Conservation (phyloP, 108 stramenopile genomes). For the Cylindrotheca closterium region DNA sequence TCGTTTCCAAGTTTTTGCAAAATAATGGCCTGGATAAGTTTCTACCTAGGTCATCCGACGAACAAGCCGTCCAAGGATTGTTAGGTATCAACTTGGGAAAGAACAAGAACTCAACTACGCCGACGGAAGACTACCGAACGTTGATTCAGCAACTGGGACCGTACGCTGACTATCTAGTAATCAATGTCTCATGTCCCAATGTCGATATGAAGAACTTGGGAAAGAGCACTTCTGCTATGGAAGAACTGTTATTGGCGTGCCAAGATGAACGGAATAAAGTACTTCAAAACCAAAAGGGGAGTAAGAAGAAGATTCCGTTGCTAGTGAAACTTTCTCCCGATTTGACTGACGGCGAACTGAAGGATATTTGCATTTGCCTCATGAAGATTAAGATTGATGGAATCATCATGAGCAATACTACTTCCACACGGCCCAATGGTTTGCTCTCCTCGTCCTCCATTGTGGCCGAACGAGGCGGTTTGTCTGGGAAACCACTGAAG, state of each 20-base stretch:
- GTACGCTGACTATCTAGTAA: constrained; percentile 93
- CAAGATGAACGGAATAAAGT: constrained; percentile 50
- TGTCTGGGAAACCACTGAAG: constrained; percentile 85
- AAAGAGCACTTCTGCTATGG: constrained; percentile 62
- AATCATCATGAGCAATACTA: constrained; percentile 93
- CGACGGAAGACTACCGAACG: constrained; percentile 73
- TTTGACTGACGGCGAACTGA: constrained; percentile 69
- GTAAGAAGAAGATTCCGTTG: constrained; percentile 46
- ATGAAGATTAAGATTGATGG: constrained; percentile 80
- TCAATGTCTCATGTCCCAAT: constrained; percentile 92
- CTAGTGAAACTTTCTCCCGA: constrained; percentile 96
- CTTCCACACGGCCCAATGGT: constrained; percentile 58
- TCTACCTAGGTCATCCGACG: not conserved
- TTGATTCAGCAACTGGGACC: constrained; percentile 81
- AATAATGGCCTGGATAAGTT: not conserved
- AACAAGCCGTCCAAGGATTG: constrained; percentile 28
- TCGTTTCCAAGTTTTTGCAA: not conserved
- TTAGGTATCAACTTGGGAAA: constrained; percentile 94
- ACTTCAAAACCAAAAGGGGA: not conserved
- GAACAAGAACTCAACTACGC: constrained; percentile 82
- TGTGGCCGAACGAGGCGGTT: constrained; percentile 81
- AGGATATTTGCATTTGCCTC: constrained; percentile 71
- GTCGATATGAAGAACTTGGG: constrained; percentile 85
- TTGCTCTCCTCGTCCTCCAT: constrained; percentile 11
- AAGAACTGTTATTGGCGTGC: constrained; percentile 58